A percentile compares a stretch with the other conserved stretches of the same genome.
Evolutionary conservation across 2,329 filamentous ascomycete species (phyloP).

Genomic region (Daldinia sp.): DNA sequence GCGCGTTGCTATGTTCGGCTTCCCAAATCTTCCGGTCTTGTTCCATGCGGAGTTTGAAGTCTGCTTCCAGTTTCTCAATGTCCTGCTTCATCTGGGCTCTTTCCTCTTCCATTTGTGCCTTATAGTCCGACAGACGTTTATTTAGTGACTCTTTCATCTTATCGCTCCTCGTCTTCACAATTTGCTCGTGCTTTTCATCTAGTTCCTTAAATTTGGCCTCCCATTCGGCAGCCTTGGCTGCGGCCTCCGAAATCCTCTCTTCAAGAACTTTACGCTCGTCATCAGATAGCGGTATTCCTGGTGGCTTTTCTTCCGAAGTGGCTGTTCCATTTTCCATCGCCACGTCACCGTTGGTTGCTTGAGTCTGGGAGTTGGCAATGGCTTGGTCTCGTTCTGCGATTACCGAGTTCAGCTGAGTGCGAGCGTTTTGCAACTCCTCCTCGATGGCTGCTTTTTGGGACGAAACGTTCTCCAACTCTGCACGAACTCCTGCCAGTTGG

Average conservation of each 20-base stretch:
- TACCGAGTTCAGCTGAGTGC: conserved; percentile 70
- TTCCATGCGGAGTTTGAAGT: conserved; percentile 54
- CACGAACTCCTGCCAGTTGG: conserved; percentile 62
- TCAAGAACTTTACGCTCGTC: conserved; percentile 72
- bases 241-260: conserved; percentile 69
- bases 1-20: conserved; percentile 41
- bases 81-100: conserved; percentile 73
- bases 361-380: conserved; percentile 56
- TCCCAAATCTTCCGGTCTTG: conserved; percentile 51
- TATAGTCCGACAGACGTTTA: conserved; percentile 77
- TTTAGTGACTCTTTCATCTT: conserved; percentile 77
- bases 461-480: conserved; percentile 74
- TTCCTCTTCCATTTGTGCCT: conserved; percentile 58
- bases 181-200: conserved; percentile 71
- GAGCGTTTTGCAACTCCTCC: conserved; percentile 68
- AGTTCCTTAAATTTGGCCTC: conserved; percentile 73
- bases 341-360: conserved; percentile 47
- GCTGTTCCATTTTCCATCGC: conserved; percentile 49
- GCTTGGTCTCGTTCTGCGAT: conserved; percentile 75
- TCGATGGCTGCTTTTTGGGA: conserved; percentile 78
- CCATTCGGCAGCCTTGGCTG: conserved; percentile 72
- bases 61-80: conserved; percentile 70
- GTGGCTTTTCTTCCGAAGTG: conserved; percentile 40
- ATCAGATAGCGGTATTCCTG: conserved; percentile 59
- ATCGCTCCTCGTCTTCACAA: conserved; percentile 74